Evolutionary conservation across 345 rosid genomes (phyloP).

Genomic region (Salix dunnii): DNA sequence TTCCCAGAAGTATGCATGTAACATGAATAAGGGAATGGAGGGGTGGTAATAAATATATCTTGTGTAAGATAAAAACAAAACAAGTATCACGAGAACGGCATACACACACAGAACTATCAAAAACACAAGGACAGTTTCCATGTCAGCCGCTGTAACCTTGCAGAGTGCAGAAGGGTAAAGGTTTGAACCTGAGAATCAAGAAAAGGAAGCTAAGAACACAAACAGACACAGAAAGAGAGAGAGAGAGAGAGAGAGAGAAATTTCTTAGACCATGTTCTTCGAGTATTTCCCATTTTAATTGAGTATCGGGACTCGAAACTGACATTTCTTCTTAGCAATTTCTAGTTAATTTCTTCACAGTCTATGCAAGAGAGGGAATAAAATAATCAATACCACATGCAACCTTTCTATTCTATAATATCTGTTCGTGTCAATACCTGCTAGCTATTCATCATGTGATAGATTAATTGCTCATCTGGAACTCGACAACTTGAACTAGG

Average conservation of each 20-base stretch:
- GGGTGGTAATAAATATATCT: constrained; percentile 16
- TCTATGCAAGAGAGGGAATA: not conserved
- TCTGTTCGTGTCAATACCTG: not conserved
- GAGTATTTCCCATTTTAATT: constrained; percentile 29
- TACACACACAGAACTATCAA: constrained; percentile 18
- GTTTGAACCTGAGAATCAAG: constrained; percentile 15
- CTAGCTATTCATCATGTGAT: not conserved
- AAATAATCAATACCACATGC: constrained; percentile 21
- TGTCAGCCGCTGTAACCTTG: constrained; percentile 53
- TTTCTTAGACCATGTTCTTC: constrained; percentile 26
- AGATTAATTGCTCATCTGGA: not conserved
- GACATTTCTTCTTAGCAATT: constrained; percentile 23
- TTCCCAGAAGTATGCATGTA: constrained; percentile 30
- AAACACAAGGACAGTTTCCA: constrained; percentile 33
- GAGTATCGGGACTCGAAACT: constrained; percentile 37
- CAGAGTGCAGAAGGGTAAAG: constrained; percentile 21
- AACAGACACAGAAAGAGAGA: not conserved
- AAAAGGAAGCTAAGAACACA: constrained; percentile 5
- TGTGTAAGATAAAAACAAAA: constrained; percentile 25
- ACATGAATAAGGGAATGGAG: constrained; percentile 13
- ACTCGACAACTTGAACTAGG: not conserved
- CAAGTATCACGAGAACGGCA: constrained; percentile 53
- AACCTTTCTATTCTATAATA: not conserved
- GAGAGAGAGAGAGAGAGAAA: not conserved
- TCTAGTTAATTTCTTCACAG: constrained; percentile 6